Evolutionary conservation across 192 early-diverging fungal genomes (phyloP).

Genomic region (Pilaira anomala): DNA sequence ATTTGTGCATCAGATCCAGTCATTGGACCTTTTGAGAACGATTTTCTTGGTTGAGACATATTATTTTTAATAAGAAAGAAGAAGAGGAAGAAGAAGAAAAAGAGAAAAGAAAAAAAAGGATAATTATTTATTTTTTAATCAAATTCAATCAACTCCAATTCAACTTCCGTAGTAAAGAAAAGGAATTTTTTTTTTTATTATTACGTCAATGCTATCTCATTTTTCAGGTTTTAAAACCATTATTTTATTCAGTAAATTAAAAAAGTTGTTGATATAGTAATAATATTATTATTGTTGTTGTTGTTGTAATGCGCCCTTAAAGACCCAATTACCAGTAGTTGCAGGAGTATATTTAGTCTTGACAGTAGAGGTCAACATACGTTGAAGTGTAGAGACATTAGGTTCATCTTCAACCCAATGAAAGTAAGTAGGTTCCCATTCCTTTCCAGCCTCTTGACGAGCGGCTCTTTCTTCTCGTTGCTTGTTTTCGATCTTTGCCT

Average conservation of each 20-base stretch:
- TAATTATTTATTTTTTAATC: background rate
- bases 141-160: background rate
- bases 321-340: conserved; percentile 32
- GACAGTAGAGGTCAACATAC: conserved; percentile 27
- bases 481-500: conserved; percentile 61
- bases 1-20: conserved; percentile 3
- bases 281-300: too few relatives aligned
- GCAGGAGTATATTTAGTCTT: conserved; percentile 27
- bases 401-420: conserved; percentile 30
- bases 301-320: background rate
- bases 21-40: background rate
- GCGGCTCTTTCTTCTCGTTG: conserved; percentile 56
- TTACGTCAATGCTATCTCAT: too few relatives aligned
- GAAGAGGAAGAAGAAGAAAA: background rate
- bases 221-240: too few relatives aligned
- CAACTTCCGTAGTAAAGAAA: background rate
- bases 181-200: too few relatives aligned
- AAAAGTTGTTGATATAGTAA: too few relatives aligned
- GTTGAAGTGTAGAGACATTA: conserved; percentile 18
- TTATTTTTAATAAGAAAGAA: background rate
- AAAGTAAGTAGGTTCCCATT: conserved; percentile 31
- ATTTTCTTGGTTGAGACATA: background rate
- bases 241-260: too few relatives aligned
- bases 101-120: too few relatives aligned
- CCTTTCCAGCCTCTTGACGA: conserved; percentile 48